Conservation (phyloP, 306 rosid genomes). For the Prunus davidiana region DNA sequence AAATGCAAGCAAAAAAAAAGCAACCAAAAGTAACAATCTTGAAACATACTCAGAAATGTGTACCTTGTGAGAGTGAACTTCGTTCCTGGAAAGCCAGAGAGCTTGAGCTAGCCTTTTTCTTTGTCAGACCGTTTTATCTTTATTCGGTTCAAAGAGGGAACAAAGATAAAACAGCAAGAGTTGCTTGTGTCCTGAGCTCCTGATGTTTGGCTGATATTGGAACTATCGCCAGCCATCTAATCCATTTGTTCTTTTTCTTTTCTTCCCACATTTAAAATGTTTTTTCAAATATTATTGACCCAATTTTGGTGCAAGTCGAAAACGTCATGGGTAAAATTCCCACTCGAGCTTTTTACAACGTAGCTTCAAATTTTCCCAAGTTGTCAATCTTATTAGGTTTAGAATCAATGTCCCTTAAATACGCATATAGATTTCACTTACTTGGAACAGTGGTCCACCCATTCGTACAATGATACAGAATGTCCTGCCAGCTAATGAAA, state of each 20-base stretch:
- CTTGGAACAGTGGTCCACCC: too few relatives aligned
- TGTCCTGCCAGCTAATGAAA: too few relatives aligned
- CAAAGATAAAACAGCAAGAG: constrained; percentile 24
- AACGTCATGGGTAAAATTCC: background rate
- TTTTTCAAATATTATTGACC: constrained; percentile 31
- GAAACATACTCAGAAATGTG: background rate
- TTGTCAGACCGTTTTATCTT: background rate
- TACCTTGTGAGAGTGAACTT: background rate
- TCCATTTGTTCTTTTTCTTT: constrained; percentile 5
- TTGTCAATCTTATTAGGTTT: too few relatives aligned
- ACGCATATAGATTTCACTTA: too few relatives aligned
- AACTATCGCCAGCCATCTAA: constrained; percentile 41
- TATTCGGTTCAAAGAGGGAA: constrained; percentile 2
- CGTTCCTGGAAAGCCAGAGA: background rate
- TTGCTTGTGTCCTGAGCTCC: constrained; percentile 12
- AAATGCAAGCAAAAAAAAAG: background rate
- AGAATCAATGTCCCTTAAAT: too few relatives aligned
- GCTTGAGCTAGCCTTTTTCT: background rate
- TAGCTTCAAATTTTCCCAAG: too few relatives aligned
- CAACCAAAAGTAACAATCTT: background rate
- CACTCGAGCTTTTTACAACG: background rate
- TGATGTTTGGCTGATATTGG: constrained; percentile 52
- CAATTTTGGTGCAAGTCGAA: background rate
- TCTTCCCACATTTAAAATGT: background rate
- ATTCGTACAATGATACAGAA: too few relatives aligned